Base-by-base conservation (phyloP, 2,329 filamentous ascomycete genomes). In the Ceratocystis papillata region DNA sequence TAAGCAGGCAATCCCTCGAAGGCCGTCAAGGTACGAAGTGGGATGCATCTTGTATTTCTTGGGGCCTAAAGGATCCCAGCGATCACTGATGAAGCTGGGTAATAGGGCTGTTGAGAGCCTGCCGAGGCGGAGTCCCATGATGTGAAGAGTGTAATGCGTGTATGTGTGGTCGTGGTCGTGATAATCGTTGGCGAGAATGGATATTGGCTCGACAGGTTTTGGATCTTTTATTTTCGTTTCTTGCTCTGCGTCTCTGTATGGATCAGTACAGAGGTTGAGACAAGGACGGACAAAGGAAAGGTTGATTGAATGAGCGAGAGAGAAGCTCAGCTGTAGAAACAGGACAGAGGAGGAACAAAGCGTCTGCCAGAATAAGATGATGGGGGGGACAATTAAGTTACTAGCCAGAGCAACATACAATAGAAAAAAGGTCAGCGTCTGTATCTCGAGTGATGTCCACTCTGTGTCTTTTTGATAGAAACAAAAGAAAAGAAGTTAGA, bases 1-100 rank as follows among this genome's bases (percentile, higher is more conserved):
- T 41, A 83, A 75, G 4, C 81, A 81, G 48, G 81, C 81, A 12
- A 83, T 72, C 15, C 81, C 81, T 68, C 81, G 78, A 76, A 84
- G 80, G 68, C 81, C 81, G 70, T 84, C 82, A 60, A 84, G 79
- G 70, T 84, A 83, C 6, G 81, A 77, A 7, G 81, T 84, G 17
- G 81, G 81, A 45, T 76, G 72, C n/a, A 80, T 73, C 20, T 67
- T 67, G 48, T 67, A 67, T 33, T 67, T 67, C 37, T 67, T 67
- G 10, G 61, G 61, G 10, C 66, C 64, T 25, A 57, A 64, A 15
- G 68, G 65, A 45, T 66, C 65, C 45, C 65, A 62, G 64, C 59
- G 64, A 22, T 69, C 68, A 59, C 62, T 46, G 37, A 69, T 59
- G 66, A 69, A 69, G 61, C 66, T 69, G 50, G 68, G 68, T 45